phyloP scores from a whole-genome alignment of 2,329 filamentous ascomycete species.

The Fusarium dimerum region DNA sequence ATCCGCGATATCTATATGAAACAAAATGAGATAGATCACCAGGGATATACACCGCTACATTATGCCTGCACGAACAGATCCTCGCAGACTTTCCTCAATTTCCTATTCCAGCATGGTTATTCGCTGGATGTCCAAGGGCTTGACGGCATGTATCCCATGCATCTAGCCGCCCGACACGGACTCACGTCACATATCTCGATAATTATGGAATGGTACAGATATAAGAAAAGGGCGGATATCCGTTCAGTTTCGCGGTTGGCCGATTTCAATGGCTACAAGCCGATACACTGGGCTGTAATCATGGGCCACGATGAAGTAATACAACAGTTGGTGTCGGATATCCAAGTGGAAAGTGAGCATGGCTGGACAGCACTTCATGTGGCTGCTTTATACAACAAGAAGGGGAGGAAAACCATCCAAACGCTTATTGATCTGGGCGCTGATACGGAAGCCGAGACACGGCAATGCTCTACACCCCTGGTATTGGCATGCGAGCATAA shows the following conservation, averaged over 20 bases:
- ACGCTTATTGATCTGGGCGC: too few relatives aligned
- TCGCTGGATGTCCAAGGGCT: background rate
- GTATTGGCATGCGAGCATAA: too few relatives aligned
- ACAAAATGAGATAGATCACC: background rate
- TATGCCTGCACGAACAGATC: background rate
- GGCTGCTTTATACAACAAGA: background rate
- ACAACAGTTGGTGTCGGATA: background rate
- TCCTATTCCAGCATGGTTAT: too few relatives aligned
- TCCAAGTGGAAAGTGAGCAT: background rate
- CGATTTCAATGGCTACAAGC: background rate
- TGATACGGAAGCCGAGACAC: too few relatives aligned
- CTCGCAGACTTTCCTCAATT: background rate
- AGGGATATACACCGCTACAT: background rate
- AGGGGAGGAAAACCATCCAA: too few relatives aligned
- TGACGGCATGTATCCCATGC: background rate
- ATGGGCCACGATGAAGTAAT: background rate
- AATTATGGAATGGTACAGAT: too few relatives aligned
- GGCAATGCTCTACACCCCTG: too few relatives aligned
- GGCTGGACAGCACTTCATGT: conserved; percentile 1
- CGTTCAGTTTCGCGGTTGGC: background rate
- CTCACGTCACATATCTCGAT: too few relatives aligned
- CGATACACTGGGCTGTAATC: background rate
- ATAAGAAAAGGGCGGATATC: too few relatives aligned
- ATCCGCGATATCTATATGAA: too few relatives aligned
- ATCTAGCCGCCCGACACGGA: background rate